Base-by-base conservation (phyloP, 192 early-diverging fungal species). In the Backusella morwellensis region DNA sequence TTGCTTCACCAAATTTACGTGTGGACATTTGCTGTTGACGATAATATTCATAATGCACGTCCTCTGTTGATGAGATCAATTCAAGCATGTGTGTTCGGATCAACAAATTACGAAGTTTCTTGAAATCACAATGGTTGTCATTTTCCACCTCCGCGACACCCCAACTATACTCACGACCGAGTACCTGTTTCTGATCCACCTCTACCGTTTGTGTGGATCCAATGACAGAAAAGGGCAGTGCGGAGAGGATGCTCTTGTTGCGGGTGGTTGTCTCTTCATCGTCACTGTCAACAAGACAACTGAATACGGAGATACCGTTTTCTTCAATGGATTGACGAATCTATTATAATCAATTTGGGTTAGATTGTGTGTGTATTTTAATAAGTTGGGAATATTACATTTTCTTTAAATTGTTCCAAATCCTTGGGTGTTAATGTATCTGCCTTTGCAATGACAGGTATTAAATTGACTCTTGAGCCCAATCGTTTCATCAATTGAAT, bases 131-230 rank as follows among this genome's bases (percentile, higher is more conserved):
- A 86, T 98, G 98, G 5, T 88, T 88, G 79, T 96, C 94, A 82
- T 97, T 95, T 82, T 99, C 98, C 35, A 99, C 97, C 87, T 99
- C 95, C 75, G 97, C 93, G 29, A 96, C 88, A 41, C 97, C 97
- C 94, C 95, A 98, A 29, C 94, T 92, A 75, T 97, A 97, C 66
- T 92, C 82, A 59, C 98, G 90, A 19, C 96, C 98, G 21, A 94
- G 89, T 32, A 99, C 97, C 21, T 84, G 83, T 67, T 94, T 93
- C 32, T 97, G 96, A 81, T 97, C 96, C 12, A 94, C 90, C 54
- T 92, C 89, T 6, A 99, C 93, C 40, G 88, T 87, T 75, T 92
- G 90, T 75, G 96, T 94, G 69, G 92, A 93, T 40, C 98, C 98
- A 75, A 99, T 93, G 77, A 99, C 87, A 23, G 97, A 95, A 77